Evolutionary conservation across 176 grass and related monocot species (phyloP).

Genomic region (Cenchrus fungigraminus): DNA sequence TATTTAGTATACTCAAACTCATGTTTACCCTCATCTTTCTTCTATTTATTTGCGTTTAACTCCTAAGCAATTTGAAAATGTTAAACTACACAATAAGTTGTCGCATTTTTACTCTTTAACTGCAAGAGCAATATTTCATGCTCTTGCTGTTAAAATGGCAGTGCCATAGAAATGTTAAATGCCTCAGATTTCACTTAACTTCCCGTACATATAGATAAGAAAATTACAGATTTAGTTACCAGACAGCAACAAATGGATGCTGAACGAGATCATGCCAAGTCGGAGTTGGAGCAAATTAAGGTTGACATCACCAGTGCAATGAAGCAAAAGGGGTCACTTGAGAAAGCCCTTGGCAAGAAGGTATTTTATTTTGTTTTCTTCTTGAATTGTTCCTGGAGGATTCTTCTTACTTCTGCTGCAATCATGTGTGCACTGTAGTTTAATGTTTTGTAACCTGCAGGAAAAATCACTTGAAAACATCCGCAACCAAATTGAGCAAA

Average conservation of each 20-base stretch:
- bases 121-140: constrained; percentile 17
- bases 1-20: neutral
- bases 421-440: constrained; percentile 15
- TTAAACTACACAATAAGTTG: neutral
- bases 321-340: constrained; percentile 75
- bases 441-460: constrained; percentile 53
- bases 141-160: neutral
- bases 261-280: constrained; percentile 81
- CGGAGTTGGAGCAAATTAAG: constrained; percentile 76
- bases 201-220: constrained; percentile 89
- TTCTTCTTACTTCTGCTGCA: constrained; percentile 26
- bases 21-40: constrained; percentile 12
- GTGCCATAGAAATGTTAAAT: constrained; percentile 5
- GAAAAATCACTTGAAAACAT: constrained; percentile 94
- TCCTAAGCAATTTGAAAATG: constrained; percentile 30
- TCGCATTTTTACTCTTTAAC: constrained; percentile 29
- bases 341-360: constrained; percentile 91
- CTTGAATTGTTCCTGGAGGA: constrained; percentile 13
- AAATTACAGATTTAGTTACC: constrained; percentile 87
- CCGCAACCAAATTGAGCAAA: constrained; percentile 94
- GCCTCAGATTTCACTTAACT: constrained; percentile 66
- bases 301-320: constrained; percentile 67
- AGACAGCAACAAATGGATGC: constrained; percentile 97
- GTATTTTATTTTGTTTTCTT: constrained; percentile 47
- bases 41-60: constrained; percentile 24